Evolutionary conservation across 768 basidiomycete genomes (phyloP).

Genomic region (Filobasidium wieringae): DNA sequence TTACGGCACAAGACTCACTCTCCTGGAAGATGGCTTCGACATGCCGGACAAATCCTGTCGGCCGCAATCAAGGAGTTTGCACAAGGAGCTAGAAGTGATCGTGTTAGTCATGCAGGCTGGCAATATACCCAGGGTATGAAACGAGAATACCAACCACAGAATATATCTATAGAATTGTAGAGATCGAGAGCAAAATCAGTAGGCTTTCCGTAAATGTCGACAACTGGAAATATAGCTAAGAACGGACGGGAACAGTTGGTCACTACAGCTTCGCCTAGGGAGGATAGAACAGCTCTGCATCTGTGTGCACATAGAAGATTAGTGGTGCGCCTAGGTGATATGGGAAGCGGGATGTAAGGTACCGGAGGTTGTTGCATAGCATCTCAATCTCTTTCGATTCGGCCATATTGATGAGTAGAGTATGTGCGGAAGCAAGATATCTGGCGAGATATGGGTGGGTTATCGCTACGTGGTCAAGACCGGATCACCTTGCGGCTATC

Average conservation of each 20-base stretch:
- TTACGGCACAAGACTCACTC: neutral
- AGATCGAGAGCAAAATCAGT: too few relatives aligned
- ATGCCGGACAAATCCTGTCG: neutral
- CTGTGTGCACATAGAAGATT: neutral
- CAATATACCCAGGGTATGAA: neutral
- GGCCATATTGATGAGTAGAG: neutral
- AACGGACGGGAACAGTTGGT: neutral
- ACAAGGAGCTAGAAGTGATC: neutral
- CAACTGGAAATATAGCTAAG: neutral
- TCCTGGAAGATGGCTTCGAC: neutral
- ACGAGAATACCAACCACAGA: neutral
- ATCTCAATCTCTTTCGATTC: neutral
- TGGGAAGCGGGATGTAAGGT: neutral
- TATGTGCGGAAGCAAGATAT: neutral
- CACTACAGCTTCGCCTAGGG: neutral
- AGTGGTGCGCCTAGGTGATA: neutral
- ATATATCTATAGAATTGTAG: neutral
- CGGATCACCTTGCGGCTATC: too few relatives aligned
- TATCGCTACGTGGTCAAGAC: too few relatives aligned
- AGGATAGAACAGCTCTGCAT: neutral
- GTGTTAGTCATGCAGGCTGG: neutral
- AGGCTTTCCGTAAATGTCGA: too few relatives aligned
- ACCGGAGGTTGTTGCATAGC: neutral
- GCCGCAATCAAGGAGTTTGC: neutral
- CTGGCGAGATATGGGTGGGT: too few relatives aligned